Evolutionary conservation across 208 protist species (phyloP).

Genomic region (Trypanosoma vivax): DNA sequence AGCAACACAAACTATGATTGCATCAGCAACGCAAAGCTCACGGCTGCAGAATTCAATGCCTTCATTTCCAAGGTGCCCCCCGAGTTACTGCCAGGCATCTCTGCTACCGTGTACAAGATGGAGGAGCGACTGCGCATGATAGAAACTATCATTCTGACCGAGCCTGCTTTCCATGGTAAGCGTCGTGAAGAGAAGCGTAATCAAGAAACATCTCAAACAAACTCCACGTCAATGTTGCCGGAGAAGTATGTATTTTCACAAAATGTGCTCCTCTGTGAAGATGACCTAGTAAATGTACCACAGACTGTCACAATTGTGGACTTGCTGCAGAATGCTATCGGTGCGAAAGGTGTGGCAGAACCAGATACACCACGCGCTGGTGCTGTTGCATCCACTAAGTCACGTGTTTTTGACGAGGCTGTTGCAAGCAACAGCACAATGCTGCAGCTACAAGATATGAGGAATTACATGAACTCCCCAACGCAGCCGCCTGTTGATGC

Average conservation of each 20-base stretch:
- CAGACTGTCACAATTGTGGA: conserved; percentile 86
- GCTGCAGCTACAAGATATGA: conserved; percentile 85
- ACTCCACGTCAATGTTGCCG: conserved; percentile 22
- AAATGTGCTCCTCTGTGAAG: conserved; percentile 83
- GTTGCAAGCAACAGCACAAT: conserved; percentile 87
- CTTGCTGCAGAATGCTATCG: conserved; percentile 79
- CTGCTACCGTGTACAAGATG: conserved; percentile 59
- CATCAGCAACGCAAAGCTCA: conserved; percentile 86
- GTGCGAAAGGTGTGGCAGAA: conserved; percentile 71
- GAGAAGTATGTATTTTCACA: conserved; percentile 87
- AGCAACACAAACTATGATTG: conserved; percentile 92
- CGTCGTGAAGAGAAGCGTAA: conserved; percentile 50
- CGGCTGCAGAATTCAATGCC: conserved; percentile 61
- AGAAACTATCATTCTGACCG: conserved; percentile 66
- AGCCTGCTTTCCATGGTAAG: conserved; percentile 76
- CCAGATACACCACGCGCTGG: conserved; percentile 80
- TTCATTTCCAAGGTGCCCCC: conserved; percentile 64
- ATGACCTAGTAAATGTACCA: conserved; percentile 70
- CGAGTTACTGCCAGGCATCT: conserved; percentile 45
- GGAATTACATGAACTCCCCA: conserved; percentile 83
- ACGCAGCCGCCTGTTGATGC: conserved; percentile 78
- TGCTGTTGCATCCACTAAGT: conserved; percentile 25
- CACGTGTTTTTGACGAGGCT: conserved; percentile 69
- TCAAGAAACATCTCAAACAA: conserved; percentile 33
- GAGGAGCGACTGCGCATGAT: conserved; percentile 78